Conservation (phyloP, 78 protist genomes). For the Parvularia atlantis region DNA sequence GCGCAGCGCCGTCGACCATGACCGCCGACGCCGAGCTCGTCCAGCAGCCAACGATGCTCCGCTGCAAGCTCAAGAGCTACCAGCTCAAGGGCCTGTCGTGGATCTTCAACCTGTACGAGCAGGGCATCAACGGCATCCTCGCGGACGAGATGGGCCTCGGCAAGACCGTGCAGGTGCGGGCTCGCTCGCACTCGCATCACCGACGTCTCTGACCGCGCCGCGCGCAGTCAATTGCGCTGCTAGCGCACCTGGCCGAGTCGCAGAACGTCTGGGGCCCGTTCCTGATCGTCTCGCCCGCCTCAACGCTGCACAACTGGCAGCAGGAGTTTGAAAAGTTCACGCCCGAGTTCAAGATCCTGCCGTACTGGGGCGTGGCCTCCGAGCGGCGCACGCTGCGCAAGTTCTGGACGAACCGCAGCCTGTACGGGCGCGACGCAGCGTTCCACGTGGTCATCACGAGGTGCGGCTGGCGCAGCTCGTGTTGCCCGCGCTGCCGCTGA, state of each 20-base stretch:
- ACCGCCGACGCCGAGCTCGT: neutral
- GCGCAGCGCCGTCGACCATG: neutral
- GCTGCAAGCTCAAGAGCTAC: constrained; percentile 37
- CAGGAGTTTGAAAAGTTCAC: constrained; percentile 19
- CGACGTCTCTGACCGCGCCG: no score
- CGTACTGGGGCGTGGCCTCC: constrained; percentile 24
- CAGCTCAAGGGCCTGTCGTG: constrained; percentile 79
- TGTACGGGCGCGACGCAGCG: constrained; percentile 27
- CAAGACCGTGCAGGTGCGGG: constrained; percentile 38
- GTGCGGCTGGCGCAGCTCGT: constrained; percentile 26
- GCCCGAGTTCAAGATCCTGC: constrained; percentile 30
- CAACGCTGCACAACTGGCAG: constrained; percentile 46
- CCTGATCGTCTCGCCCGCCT: constrained; percentile 27
- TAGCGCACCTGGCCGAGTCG: constrained; percentile 26
- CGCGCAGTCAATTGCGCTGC: constrained; percentile 51
- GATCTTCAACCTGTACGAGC: constrained; percentile 67
- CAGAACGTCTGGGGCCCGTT: constrained; percentile 31
- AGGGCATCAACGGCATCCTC: constrained; percentile 74
- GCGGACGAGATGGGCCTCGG: constrained; percentile 81
- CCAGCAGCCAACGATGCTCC: constrained; percentile 5
- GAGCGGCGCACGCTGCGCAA: constrained; percentile 26
- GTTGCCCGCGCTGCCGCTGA: neutral
- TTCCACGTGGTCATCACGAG: constrained; percentile 74
- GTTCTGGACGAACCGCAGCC: neutral
- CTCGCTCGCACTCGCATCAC: no score